phyloP scores from a whole-genome alignment of 2,329 filamentous ascomycete species.

The Cercospora canescens region DNA sequence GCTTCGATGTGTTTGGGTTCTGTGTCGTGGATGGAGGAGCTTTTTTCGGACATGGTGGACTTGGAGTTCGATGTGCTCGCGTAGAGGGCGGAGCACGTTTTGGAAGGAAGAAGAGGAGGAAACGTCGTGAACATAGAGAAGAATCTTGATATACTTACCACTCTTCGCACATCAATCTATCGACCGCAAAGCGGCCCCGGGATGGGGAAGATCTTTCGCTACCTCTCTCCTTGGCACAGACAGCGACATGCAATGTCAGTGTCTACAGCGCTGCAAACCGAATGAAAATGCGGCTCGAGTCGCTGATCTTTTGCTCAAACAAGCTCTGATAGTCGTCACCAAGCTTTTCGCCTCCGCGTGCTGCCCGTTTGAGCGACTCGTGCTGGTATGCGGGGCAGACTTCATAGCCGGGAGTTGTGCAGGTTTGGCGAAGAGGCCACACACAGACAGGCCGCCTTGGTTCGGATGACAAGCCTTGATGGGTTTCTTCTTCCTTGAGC shows the following conservation, averaged over 20 bases:
- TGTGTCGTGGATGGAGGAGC: constrained; percentile 1
- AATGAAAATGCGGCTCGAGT: background rate
- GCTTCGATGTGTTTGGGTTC: constrained; percentile 13
- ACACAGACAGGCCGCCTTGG: no score
- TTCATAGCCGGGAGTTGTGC: background rate
- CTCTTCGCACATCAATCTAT: background rate
- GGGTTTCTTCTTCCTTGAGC: background rate
- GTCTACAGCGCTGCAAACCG: background rate
- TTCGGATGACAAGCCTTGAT: no score
- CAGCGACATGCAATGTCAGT: constrained; percentile 1
- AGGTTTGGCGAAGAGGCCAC: background rate
- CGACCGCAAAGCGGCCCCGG: background rate
- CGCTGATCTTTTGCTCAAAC: constrained; percentile 8
- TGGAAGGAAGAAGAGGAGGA: background rate
- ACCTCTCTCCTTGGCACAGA: constrained; percentile 4
- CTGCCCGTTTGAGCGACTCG: background rate
- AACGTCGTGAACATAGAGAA: background rate
- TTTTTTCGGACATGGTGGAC: constrained; percentile 11
- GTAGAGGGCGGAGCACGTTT: background rate
- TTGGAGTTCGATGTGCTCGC: background rate
- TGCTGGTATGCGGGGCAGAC: background rate
- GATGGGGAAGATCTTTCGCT: constrained; percentile 1
- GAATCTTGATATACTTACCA: background rate
- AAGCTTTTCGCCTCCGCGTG: constrained; percentile 12
- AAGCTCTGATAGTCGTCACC: constrained; percentile 6